Evolutionary conservation across 441 rosid species (phyloP).

Genomic region (Manihot esculenta): DNA sequence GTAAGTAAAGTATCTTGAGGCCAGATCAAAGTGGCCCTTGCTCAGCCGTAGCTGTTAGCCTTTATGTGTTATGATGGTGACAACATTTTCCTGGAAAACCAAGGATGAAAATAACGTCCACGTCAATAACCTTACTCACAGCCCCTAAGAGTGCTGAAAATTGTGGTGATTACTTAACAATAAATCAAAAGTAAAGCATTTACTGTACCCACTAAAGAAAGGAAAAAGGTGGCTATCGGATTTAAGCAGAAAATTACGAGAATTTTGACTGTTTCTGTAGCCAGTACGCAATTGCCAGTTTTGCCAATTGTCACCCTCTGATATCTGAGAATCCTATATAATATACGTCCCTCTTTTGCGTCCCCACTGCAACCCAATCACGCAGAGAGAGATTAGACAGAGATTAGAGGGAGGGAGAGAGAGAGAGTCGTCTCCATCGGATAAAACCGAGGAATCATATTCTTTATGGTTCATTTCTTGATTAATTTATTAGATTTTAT

Average conservation of each 20-base stretch:
- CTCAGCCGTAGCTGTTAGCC: no score
- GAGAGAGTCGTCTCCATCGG: background rate
- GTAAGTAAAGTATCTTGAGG: no score
- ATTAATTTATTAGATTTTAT: background rate
- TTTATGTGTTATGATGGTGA: no score
- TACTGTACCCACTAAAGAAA: background rate
- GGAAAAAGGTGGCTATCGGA: background rate
- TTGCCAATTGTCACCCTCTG: background rate
- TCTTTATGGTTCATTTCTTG: background rate
- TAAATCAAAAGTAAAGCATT: no score
- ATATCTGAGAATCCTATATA: background rate
- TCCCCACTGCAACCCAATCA: no score
- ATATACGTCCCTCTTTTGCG: background rate
- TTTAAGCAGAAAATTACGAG: background rate
- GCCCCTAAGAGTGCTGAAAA: no score
- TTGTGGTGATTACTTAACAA: no score
- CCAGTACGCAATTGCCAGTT: background rate
- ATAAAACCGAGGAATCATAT: background rate
- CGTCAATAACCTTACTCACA: no score
- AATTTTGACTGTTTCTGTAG: constrained; percentile 2
- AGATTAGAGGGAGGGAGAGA: background rate
- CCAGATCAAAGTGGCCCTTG: no score
- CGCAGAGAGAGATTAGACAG: background rate
- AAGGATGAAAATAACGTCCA: no score
- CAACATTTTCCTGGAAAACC: no score